Evolutionary conservation across 2,329 filamentous ascomycete genomes (phyloP).

Genomic region (Pseudocercospora ulei): DNA sequence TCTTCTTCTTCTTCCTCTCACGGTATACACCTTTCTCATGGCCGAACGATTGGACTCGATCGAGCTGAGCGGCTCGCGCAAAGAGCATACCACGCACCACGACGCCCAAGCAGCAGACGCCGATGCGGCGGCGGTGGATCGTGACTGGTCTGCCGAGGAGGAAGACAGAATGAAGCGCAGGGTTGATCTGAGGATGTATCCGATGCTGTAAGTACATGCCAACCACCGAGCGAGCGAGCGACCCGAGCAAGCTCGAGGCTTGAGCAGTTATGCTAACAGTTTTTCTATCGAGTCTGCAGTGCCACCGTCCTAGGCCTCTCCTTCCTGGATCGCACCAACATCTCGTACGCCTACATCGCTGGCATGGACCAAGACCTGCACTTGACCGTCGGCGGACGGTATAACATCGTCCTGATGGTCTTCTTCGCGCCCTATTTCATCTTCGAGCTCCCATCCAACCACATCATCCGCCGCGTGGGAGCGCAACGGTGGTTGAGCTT

Average conservation of each 20-base stretch:
- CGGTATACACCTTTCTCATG: not conserved
- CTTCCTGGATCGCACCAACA: constrained; percentile 68
- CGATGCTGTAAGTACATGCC: constrained; percentile 29
- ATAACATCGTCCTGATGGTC: constrained; percentile 10
- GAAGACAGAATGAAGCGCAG: constrained; percentile 18
- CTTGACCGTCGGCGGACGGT: constrained; percentile 4
- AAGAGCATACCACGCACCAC: not conserved
- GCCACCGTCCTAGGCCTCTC: constrained; percentile 44
- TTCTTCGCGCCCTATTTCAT: constrained; percentile 12
- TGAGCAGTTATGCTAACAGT: not conserved
- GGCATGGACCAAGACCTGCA: constrained; percentile 12
- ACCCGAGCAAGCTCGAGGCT: not conserved
- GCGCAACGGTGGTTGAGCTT: constrained; percentile 5
- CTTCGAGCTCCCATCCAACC: constrained; percentile 8
- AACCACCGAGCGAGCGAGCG: no score
- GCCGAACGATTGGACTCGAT: constrained; percentile 1
- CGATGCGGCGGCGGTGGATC: not conserved
- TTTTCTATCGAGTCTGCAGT: not conserved
- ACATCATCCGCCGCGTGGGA: constrained; percentile 9
- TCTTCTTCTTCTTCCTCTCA: not conserved
- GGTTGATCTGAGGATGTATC: constrained; percentile 9
- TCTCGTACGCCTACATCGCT: constrained; percentile 51
- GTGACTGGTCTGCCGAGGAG: constrained; percentile 28
- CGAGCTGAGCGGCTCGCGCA: constrained; percentile 6
- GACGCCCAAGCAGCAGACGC: constrained; percentile 1